Conservation (phyloP, 75 land plant genomes). For the Cupressus sempervirens region DNA sequence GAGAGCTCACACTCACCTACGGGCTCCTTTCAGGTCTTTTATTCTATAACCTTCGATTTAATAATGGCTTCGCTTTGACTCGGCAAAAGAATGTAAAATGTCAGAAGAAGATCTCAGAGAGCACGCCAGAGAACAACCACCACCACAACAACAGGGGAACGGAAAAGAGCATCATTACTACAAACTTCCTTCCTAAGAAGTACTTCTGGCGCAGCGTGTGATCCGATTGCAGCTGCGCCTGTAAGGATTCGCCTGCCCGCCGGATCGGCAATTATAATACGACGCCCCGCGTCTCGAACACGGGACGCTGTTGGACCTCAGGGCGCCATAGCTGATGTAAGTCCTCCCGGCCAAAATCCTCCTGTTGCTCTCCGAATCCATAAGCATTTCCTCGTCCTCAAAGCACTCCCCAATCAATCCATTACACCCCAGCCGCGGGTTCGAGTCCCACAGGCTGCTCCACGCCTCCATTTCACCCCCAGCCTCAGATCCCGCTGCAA, state of each 20-base stretch:
- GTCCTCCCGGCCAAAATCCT: constrained; percentile 23
- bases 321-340: constrained; percentile 46
- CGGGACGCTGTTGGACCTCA: constrained; percentile 30
- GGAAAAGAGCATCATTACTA: not conserved
- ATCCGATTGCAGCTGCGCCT: constrained; percentile 32
- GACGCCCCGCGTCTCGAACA: constrained; percentile 35
- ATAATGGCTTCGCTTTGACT: not conserved
- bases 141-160: no score
- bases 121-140: no score
- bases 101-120: not conserved
- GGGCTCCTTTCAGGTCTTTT: not conserved
- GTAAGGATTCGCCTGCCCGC: constrained; percentile 26
- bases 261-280: constrained; percentile 33
- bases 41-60: not conserved
- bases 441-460: not conserved
- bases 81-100: not conserved
- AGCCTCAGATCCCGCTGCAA: not conserved
- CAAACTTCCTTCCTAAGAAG: not conserved
- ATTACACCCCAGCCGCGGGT: not conserved
- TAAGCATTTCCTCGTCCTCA: constrained; percentile 31
- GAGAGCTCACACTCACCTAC: not conserved
- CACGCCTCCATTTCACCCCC: not conserved
- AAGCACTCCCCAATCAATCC: constrained; percentile 19
- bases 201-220: constrained; percentile 24
- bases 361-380: constrained; percentile 37